Evolutionary conservation across 305 asterid species (phyloP), one percentile per base, ranked within the genome.

Genomic region (Fraxinus velutina): DNA sequence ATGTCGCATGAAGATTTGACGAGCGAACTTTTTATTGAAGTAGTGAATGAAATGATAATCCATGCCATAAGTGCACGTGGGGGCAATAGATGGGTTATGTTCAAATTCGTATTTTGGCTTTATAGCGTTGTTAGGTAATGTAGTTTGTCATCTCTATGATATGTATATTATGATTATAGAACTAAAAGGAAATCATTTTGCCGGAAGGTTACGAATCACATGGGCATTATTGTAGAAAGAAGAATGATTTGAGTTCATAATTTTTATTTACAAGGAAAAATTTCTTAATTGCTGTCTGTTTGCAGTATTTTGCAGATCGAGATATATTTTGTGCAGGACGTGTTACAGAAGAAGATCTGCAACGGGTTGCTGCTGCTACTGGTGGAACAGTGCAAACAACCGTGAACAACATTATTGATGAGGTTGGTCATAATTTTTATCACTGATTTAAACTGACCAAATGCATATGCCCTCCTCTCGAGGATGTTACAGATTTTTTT

Each of bases 371-470:
- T 10, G 93, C 95, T 70, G 95, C 93, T 78, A 84, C 92, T 19
- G 92, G 87, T 50, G 91, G 95, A 81, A 87, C 93, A 75, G 89
- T 91, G 70, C 97, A 92, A 88, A 93, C 97, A 81, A 91, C 94
- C 73, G 97, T 92, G 83, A 91, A 93, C 86, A 93, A 93, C 79
- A 36, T 93, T 70, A 89, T 92, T 86, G 94, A 90, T 55, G 97
- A 92, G 92, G 97, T 93, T 80, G 80, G 22, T 77, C 77, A 79
- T 84, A 70, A 32, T 12, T 76, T 79, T 52, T 60, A 32, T 24
- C 68, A 13, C 75, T 44, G 50, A 13, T 71, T 12, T 8, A 70
- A 47, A 78, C 9, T 75, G n/a, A 70, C 27, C 9, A 66, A 15
- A 19, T 76, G 77, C 29, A 34, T n/a, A 52, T 80, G 27, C 50